phyloP scores from a whole-genome alignment of 2,329 filamentous ascomycete species.

The Calycina herbarum region DNA sequence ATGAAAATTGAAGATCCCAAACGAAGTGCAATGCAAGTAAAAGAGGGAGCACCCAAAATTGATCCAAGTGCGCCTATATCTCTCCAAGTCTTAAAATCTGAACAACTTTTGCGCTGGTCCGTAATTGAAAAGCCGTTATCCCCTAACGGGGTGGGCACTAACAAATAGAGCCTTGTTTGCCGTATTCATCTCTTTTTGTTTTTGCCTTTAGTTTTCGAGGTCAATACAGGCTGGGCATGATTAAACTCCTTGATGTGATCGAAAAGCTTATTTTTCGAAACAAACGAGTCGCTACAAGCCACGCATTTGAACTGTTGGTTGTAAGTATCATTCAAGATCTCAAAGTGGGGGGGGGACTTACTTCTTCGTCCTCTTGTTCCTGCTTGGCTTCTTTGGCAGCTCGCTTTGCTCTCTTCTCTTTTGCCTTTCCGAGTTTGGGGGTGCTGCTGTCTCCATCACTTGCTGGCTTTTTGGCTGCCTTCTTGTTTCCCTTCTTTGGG shows the following conservation, averaged over 20 bases:
- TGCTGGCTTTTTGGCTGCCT: conserved; percentile 2
- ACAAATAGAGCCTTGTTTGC: no score
- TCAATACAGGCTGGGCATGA: conserved; percentile 51
- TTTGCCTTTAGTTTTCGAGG: conserved; percentile 27
- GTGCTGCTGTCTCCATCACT: conserved; percentile 16
- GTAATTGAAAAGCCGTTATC: no score
- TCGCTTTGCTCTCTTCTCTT: conserved; percentile 52
- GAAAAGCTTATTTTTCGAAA: conserved; percentile 62
- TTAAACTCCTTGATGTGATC: conserved; percentile 57
- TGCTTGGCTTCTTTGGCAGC: conserved; percentile 39
- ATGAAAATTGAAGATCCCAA: no score
- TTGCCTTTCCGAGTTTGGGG: conserved; percentile 50
- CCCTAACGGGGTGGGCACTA: no score
- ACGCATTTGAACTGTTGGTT: conserved; percentile 50
- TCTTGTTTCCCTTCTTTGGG: conserved; percentile 24
- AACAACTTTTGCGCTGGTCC: no score
- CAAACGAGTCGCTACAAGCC: conserved; percentile 56
- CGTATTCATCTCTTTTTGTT: conserved; percentile 15
- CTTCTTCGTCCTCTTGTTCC: conserved; percentile 22
- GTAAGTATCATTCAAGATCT: conserved; percentile 10
- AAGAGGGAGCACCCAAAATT: no score
- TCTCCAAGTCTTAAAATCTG: no score
- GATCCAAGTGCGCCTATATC: no score
- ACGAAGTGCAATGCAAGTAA: no score
- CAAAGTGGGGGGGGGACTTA: conserved; percentile 12